Conservation (phyloP, 2,329 filamentous ascomycete genomes). For the Xylaria sp. region DNA sequence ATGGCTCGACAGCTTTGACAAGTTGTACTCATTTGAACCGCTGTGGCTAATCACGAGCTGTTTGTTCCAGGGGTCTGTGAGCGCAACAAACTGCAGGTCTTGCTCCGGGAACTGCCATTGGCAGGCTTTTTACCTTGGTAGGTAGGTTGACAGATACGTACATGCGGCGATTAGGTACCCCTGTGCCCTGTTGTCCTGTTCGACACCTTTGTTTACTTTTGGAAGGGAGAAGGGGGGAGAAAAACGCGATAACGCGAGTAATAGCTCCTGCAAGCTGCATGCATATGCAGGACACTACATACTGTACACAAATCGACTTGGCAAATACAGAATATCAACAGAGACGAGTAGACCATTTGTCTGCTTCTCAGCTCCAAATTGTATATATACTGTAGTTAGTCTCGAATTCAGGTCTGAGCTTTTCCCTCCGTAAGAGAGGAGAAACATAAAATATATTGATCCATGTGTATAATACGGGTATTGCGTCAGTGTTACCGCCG, state of each 20-base stretch:
- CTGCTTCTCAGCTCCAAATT: background rate
- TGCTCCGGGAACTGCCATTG: conserved; percentile 38
- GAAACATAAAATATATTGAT: background rate
- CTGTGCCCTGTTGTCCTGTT: background rate
- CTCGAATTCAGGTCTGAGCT: too few species aligned
- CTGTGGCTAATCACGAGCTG: conserved; percentile 35
- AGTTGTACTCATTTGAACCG: conserved; percentile 33
- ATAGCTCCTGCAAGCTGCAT: conserved; percentile 31
- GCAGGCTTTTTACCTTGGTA: conserved; percentile 35
- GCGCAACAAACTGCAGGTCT: conserved; percentile 27
- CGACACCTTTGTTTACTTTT: conserved; percentile 43
- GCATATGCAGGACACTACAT: conserved; percentile 4
- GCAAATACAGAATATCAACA: background rate
- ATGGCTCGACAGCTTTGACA: conserved; percentile 18
- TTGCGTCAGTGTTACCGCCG: conserved; percentile 9
- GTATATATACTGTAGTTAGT: background rate
- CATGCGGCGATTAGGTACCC: conserved; percentile 30
- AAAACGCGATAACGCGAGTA: conserved; percentile 32
- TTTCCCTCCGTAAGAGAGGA: background rate
- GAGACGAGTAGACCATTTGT: background rate
- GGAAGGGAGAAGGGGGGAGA: too few species aligned
- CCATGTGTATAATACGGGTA: background rate
- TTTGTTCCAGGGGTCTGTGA: conserved; percentile 7
- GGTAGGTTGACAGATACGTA: background rate
- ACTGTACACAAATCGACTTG: background rate